phyloP scores from a whole-genome alignment of 2,329 filamentous ascomycete species.

The Tolypocladium cylindrosporum region DNA sequence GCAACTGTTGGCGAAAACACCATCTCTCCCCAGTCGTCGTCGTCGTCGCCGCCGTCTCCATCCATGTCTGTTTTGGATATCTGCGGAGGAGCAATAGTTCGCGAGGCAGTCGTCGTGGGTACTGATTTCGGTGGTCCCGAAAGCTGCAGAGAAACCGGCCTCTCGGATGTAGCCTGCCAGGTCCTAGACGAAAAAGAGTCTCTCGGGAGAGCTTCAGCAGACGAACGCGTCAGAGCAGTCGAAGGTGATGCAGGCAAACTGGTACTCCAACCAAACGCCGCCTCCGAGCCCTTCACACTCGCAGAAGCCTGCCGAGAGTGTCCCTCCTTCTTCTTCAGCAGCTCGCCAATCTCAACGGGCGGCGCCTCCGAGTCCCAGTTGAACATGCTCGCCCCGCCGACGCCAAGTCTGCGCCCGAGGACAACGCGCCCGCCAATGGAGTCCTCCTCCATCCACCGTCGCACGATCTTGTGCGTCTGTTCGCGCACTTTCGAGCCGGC shows the following conservation, averaged over 20 bases:
- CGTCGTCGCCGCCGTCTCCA: slow-evolving; percentile 33
- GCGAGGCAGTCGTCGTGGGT: not conserved
- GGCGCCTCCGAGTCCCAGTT: slow-evolving; percentile 49
- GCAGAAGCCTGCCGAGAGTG: not conserved
- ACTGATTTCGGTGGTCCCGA: not conserved
- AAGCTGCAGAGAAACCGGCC: not conserved
- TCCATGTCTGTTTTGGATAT: not conserved
- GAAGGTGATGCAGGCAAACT: slow-evolving; percentile 6
- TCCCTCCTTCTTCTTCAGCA: slow-evolving; percentile 17
- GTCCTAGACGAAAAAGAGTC: too few species aligned
- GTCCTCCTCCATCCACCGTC: slow-evolving; percentile 58
- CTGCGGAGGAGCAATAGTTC: not conserved
- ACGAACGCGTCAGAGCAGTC: not conserved
- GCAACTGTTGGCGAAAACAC: slow-evolving; percentile 24
- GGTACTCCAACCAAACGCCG: slow-evolving; percentile 17
- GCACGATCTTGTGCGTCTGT: slow-evolving; percentile 47
- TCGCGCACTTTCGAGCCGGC: slow-evolving; percentile 39
- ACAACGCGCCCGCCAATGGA: slow-evolving; percentile 41
- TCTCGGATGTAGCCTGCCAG: not conserved
- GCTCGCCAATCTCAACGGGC: slow-evolving; percentile 34
- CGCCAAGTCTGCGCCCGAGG: slow-evolving; percentile 24
- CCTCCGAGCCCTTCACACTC: not conserved
- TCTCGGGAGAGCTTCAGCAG: not conserved
- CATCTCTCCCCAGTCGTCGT: slow-evolving; percentile 55
- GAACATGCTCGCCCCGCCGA: slow-evolving; percentile 41